Evolutionary conservation across 495 filamentous ascomycete species (phyloP).

Genomic region (Podospora pseudoanserina): DNA sequence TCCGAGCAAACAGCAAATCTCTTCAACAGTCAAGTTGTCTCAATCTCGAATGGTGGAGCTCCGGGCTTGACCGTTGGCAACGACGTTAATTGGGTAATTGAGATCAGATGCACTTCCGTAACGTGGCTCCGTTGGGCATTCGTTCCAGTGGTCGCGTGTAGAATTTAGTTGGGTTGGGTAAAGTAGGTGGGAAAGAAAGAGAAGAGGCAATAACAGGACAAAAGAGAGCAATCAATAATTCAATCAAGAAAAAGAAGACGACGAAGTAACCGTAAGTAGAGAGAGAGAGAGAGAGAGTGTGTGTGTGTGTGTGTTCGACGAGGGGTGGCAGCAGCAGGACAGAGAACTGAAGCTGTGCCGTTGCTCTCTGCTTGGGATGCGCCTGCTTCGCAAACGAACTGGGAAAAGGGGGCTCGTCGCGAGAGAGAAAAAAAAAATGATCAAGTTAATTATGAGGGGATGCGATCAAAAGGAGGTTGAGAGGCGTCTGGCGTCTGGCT

Average conservation of each 20-base stretch:
- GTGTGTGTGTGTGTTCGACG: background rate
- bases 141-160: background rate
- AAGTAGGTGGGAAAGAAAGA: background rate
- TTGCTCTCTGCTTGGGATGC: background rate
- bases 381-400: background rate
- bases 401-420: background rate
- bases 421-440: background rate
- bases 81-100: constrained; percentile 7
- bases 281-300: background rate
- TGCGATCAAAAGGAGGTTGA: constrained; percentile 4
- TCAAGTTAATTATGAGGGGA: constrained; percentile 7
- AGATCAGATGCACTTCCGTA: background rate
- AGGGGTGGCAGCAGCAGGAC: background rate
- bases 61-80: constrained; percentile 12
- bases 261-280: background rate
- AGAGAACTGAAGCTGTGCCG: background rate
- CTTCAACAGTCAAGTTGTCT: constrained; percentile 6
- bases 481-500: background rate
- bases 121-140: background rate
- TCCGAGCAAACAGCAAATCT: background rate
- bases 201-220: background rate
- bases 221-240: background rate
- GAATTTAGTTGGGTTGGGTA: background rate
- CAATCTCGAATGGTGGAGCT: constrained; percentile 14
- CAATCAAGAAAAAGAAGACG: background rate